Conservation (phyloP, 768 basidiomycete genomes). For the Boletus edulis region DNA sequence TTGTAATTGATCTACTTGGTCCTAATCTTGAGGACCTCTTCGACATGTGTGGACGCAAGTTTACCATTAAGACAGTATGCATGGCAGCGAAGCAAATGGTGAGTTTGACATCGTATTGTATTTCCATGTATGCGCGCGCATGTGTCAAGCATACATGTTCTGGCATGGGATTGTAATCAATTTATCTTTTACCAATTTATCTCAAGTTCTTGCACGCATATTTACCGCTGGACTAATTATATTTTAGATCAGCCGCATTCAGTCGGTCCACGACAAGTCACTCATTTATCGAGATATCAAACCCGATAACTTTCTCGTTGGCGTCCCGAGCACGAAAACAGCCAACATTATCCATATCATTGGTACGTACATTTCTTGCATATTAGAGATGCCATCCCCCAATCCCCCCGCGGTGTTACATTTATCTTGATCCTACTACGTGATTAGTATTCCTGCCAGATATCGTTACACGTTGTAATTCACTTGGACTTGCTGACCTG, state of each 20-base stretch:
- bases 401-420: conserved; percentile 1
- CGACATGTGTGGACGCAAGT: conserved; percentile 99
- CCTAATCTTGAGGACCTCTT: conserved; percentile 97
- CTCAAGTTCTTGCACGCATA: background rate
- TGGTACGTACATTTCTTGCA: conserved; percentile 46
- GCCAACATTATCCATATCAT: conserved; percentile 88
- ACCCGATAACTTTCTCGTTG: conserved; percentile 98
- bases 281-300: conserved; percentile 99
- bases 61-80: conserved; percentile 96
- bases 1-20: conserved; percentile 93
- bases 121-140: background rate
- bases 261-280: conserved; percentile 97
- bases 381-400: conserved; percentile 8
- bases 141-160: background rate
- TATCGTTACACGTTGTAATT: background rate
- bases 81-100: conserved; percentile 99
- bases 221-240: conserved; percentile 7
- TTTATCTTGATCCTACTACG: background rate
- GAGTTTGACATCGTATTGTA: conserved; percentile 23
- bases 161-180: background rate
- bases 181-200: background rate
- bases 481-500: conserved; percentile 3
- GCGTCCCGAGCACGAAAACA: conserved; percentile 86
- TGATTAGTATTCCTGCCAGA: background rate
- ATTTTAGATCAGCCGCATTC: conserved; percentile 86